Evolutionary conservation across 192 early-diverging fungal species (phyloP).

Genomic region (Podila epigama): DNA sequence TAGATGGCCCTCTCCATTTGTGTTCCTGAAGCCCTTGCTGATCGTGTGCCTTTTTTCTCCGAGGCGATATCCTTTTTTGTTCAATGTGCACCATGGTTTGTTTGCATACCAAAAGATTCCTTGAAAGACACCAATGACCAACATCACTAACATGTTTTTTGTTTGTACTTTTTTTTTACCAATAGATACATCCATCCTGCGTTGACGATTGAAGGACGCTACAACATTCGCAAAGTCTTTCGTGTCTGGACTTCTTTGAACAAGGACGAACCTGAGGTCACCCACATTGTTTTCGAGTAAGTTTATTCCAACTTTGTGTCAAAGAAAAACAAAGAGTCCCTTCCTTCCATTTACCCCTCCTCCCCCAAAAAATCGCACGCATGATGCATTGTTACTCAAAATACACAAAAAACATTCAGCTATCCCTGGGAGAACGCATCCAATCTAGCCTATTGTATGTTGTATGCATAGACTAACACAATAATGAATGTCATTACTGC

Average conservation of each 20-base stretch:
- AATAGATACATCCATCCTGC: conserved; percentile 56
- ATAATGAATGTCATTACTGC: too few relatives aligned
- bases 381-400: neutral
- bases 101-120: too few relatives aligned
- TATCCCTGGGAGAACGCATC: too few relatives aligned
- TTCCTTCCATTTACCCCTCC: too few relatives aligned
- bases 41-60: neutral
- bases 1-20: neutral
- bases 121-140: neutral
- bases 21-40: neutral
- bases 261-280: conserved; percentile 44
- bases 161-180: conserved; percentile 3
- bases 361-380: neutral
- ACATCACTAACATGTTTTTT: neutral
- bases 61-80: neutral
- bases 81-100: too few relatives aligned
- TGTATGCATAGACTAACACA: too few relatives aligned
- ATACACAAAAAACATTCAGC: neutral
- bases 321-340: conserved; percentile 15
- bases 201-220: conserved; percentile 54
- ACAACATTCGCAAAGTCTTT: conserved; percentile 58
- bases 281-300: conserved; percentile 49
- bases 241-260: conserved; percentile 50
- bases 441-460: too few relatives aligned
- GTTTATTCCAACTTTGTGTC: conserved; percentile 1